Percentiles rank a stretch among this genome's conserved stretches.
These are phyloP conservation scores for Adansonia gregorii DNA, from an alignment of 441 rosid genomes.

Conservation along the genomic window DNA sequence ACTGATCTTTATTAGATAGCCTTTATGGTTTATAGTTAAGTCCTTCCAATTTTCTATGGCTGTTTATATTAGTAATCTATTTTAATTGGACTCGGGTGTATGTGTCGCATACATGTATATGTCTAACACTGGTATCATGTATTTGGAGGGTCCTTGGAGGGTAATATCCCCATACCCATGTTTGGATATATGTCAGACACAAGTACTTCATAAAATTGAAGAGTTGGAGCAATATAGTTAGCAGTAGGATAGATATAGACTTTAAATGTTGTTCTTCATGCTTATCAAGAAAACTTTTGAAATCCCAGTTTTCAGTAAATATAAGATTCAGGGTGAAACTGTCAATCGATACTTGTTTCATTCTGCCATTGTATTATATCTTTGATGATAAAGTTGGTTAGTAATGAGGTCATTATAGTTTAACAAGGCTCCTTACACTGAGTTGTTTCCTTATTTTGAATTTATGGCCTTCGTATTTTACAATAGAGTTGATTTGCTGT, in stretches of 20 bases:
- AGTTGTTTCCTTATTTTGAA: constrained; percentile 4
- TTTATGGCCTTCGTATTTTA: background rate
- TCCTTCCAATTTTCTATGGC: background rate
- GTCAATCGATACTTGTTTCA: background rate
- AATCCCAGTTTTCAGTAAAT: background rate
- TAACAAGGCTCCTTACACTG: background rate
- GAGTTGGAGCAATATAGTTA: background rate
- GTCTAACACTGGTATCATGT: background rate
- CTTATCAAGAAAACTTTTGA: background rate
- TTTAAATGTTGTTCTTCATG: background rate
- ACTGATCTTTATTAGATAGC: background rate
- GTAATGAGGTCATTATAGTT: constrained; percentile 6
- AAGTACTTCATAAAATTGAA: background rate
- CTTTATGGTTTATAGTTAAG: background rate
- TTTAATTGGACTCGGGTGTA: background rate
- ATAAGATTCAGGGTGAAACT: background rate
- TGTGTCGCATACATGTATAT: background rate
- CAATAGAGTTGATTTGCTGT: background rate
- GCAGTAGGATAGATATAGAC: background rate
- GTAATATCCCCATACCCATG: background rate
- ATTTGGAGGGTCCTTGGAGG: background rate
- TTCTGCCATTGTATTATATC: background rate
- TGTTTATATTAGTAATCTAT: background rate
- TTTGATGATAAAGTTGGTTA: background rate
- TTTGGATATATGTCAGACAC: background rate